A percentile compares a stretch with the other conserved stretches of the same genome.
These are phyloP conservation scores for Tetraselmis chui DNA, from an alignment of 139 green algal genomes.

Conservation along the genomic window DNA sequence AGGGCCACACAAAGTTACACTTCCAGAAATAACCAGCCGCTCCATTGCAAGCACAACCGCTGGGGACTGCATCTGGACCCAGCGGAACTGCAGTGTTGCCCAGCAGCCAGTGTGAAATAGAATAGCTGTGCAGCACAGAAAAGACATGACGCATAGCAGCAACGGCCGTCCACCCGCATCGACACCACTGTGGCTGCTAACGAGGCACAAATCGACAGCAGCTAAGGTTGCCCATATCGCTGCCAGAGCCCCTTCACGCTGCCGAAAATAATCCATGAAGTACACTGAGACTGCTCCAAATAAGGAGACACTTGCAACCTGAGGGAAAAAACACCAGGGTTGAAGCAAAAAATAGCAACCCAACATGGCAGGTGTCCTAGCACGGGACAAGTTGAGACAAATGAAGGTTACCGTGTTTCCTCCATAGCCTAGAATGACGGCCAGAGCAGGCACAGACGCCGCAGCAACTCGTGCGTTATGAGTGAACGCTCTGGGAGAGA, in stretches of 20 bases:
- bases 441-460: not conserved
- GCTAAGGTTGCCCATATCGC: not conserved
- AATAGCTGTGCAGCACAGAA: not conserved
- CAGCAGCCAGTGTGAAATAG: not conserved
- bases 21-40: not conserved
- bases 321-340: not conserved
- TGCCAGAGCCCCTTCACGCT: not conserved
- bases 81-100: not conserved
- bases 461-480: not conserved
- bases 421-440: not conserved
- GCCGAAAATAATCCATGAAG: not conserved
- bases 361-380: too few species aligned
- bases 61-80: not conserved
- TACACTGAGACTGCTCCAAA: not conserved
- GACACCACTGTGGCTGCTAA: not conserved
- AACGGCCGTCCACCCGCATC: not conserved
- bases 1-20: not conserved
- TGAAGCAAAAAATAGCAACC: too few species aligned
- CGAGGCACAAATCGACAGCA: not conserved
- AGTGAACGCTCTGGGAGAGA: not conserved
- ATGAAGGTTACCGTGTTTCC: not conserved
- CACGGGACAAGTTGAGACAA: too few species aligned
- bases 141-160: not conserved
- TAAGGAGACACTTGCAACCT: not conserved
- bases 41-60: not conserved